A percentile compares a stretch with the other conserved stretches of the same genome.
These are phyloP conservation scores for Neonectria faginata DNA, from an alignment of 2,329 filamentous ascomycete species.

Conservation along the genomic window DNA sequence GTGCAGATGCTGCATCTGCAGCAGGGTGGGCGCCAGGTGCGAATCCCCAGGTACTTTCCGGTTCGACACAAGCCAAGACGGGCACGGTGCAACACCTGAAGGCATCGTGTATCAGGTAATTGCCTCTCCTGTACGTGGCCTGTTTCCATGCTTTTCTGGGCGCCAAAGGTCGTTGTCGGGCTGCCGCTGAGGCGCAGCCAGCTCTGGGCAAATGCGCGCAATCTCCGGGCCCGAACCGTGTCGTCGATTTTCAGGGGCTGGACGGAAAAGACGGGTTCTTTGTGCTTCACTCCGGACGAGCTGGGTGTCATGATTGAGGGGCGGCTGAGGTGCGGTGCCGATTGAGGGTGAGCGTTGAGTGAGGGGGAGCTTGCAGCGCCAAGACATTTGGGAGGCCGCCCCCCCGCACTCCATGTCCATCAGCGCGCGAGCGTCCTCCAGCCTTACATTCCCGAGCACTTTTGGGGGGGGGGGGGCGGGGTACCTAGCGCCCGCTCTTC, in stretches of 20 bases:
- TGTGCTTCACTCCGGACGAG: background rate
- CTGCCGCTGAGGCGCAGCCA: constrained; percentile 22
- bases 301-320: constrained; percentile 14
- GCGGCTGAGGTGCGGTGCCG: background rate
- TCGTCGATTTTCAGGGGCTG: background rate
- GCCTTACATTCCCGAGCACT: background rate
- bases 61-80: background rate
- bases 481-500: constrained; percentile 19
- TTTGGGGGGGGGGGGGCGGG: too few relatives aligned
- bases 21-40: background rate
- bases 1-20: background rate
- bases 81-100: background rate
- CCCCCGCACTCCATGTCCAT: constrained; percentile 8
- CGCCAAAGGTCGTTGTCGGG: background rate
- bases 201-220: constrained; percentile 17
- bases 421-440: background rate
- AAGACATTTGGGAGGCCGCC: constrained; percentile 20
- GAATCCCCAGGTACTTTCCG: background rate
- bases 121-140: constrained; percentile 17
- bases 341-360: constrained; percentile 13
- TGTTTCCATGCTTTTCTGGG: constrained; percentile 4
- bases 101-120: constrained; percentile 9
- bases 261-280: background rate
- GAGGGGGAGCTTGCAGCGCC: constrained; percentile 21
- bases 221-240: constrained; percentile 5